Base-by-base conservation (phyloP, 176 grass and related monocot genomes). In the Pharus latifolius region DNA sequence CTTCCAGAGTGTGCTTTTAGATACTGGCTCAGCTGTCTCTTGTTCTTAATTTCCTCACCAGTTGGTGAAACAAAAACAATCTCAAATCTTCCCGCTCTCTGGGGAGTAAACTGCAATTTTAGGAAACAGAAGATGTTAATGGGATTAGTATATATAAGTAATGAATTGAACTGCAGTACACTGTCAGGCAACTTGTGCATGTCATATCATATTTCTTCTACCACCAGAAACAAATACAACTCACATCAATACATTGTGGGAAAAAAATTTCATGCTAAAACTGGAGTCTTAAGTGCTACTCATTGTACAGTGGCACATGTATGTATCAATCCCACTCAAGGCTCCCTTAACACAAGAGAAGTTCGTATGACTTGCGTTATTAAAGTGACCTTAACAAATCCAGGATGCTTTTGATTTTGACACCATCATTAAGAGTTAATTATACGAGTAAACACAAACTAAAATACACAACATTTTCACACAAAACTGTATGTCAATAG, bases 21-120 rank as follows among this genome's bases (percentile, higher is more conserved):
- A 30, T 99, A 99, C 41, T 88, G 87, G 75, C 58, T 65, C 31
- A 99, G 70, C 50, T 94, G 95, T 46, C 80, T 87, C 79, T 91
- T 99, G 41, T 81, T 94, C 67, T 82, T 99, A 50, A 99, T 88
- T 67, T 99, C 95, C 69, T 94, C 95, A 22, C 95, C 90, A 70
- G 81, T 88, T 49, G 95, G 90, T 18, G 95, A 73, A 41, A 99
- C 78, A 79, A 91, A 94, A 74, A 99, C 79, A 80, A 99, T 88
- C 80, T 94, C 90, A 84, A 38, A 83, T 49, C 54, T 85, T 17
- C 87, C 86, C 15, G 57, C 53, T 50, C 84, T 88, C 52, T 94
- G 81, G 46, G 90, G 82, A 65, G 86, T 68, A 70, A 88, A 91
- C 95, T 99, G 76, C 73, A 82, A 81, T 29, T 72, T 15, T 56